phyloP scores from a whole-genome alignment of 495 filamentous ascomycete species.

The Staphylotrichum longicolle region DNA sequence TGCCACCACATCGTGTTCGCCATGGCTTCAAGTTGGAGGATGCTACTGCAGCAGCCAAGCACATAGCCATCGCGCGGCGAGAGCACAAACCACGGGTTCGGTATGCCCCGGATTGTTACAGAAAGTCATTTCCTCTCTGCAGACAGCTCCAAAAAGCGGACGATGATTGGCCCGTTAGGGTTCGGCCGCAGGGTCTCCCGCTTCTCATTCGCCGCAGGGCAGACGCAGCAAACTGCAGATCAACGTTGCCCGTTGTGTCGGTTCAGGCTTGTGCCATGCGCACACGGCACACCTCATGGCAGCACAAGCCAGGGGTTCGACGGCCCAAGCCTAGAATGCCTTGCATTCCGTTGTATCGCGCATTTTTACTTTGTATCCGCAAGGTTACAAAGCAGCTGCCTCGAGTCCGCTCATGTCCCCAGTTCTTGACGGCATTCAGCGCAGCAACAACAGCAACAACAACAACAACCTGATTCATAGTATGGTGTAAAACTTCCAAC shows the following conservation, averaged over 20 bases:
- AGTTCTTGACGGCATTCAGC: too few relatives aligned
- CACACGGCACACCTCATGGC: constrained; percentile 1
- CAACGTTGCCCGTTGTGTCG: constrained; percentile 17
- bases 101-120: constrained; percentile 10
- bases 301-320: constrained; percentile 16
- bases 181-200: constrained; percentile 1
- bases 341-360: background rate
- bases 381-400: too few relatives aligned
- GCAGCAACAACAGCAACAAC: too few relatives aligned
- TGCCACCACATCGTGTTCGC: background rate
- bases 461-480: too few relatives aligned
- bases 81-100: constrained; percentile 16
- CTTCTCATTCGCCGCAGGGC: constrained; percentile 5
- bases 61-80: constrained; percentile 6
- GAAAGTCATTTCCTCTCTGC: background rate
- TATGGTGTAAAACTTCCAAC: background rate
- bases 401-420: too few relatives aligned
- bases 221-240: constrained; percentile 3
- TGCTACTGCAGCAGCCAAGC: constrained; percentile 6
- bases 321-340: background rate
- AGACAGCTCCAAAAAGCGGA: background rate
- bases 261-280: constrained; percentile 5
- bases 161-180: constrained; percentile 5
- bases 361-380: too few relatives aligned
- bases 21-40: background rate